Percentiles rank a stretch among this genome's conserved stretches.
Conservation (phyloP, 2,329 filamentous ascomycete species). For the Rhynchosporium secalis region DNA sequence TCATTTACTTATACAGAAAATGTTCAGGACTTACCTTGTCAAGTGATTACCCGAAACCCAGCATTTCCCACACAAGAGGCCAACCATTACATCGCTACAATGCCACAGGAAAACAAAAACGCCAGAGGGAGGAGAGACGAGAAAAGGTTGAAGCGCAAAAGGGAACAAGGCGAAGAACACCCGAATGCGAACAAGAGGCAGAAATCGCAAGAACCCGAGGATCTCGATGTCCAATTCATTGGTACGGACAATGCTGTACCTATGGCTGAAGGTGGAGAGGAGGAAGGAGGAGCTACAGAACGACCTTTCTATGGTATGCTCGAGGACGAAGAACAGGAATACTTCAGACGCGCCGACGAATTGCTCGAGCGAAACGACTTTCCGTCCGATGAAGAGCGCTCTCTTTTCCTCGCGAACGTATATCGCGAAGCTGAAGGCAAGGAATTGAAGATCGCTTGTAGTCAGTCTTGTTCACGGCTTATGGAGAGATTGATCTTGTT, state of each 20-base stretch:
- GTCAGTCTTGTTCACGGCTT: constrained; percentile 89
- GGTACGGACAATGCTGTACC: constrained; percentile 26
- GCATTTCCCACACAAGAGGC: constrained; percentile 1
- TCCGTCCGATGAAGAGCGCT: constrained; percentile 69
- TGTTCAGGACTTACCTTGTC: neutral
- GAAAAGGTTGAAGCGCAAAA: constrained; percentile 51
- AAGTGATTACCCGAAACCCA: neutral
- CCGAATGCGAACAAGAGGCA: constrained; percentile 40
- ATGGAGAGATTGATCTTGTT: constrained; percentile 89
- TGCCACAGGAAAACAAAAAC: constrained; percentile 62
- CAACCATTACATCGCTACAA: constrained; percentile 37
- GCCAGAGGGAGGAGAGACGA: constrained; percentile 54
- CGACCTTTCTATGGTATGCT: constrained; percentile 83
- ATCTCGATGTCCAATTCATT: constrained; percentile 26
- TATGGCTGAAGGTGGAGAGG: constrained; percentile 28
- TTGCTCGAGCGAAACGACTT: constrained; percentile 90
- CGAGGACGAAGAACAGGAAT: constrained; percentile 90
- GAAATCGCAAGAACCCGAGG: constrained; percentile 35
- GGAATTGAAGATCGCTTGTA: constrained; percentile 93
- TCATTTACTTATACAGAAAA: constrained; percentile 10
- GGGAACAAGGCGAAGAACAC: constrained; percentile 46
- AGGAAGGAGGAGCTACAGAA: constrained; percentile 29
- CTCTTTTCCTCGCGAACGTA: constrained; percentile 75
- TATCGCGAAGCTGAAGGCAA: constrained; percentile 86
- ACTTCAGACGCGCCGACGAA: constrained; percentile 88